Base-by-base conservation (phyloP, 176 grass and related monocot genomes). In the Carex kokanica region DNA sequence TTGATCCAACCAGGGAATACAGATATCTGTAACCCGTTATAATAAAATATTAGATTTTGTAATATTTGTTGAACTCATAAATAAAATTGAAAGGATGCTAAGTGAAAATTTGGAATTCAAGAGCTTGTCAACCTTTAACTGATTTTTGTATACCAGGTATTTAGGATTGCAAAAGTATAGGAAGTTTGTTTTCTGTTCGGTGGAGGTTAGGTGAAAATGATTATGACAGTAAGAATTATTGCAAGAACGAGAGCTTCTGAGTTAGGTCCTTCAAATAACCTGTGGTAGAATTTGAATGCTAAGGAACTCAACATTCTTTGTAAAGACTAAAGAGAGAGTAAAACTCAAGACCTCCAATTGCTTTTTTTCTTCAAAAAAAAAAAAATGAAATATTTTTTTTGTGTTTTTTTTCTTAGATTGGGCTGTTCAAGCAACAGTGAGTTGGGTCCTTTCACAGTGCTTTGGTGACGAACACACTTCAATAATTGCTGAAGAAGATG, bases 401-500 rank as follows among this genome's bases (percentile, higher is more conserved):
- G 45, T 49, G 12, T 70, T 15, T 64, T 6, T n/a, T 54, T 34
- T 85, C 45, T 36, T 88, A 98, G 92, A 98, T 89, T 98, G 95
- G 95, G 91, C 92, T 7, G 95, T 98, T 60, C 95, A 98, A 81
- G 95, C 91, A 11, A 88, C 81, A 49, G 87, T 98, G 20, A 98
- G 92, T 83, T 98, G 89, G 92, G 10, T 98, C 24, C 92, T 98
- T 64, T 93, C 92, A 29, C 86, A 90, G 68, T 88, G 62, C 59
- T 94, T 95, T 86, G 86, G 78, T 43, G 68, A 83, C 80, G 88
- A 88, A 87, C 83, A 52, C 21, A 62, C 88, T 83, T 91, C 88
- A 3, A 98, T 98, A 53, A 66, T 95, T 34, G 95, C 95, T 0
- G 92, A 98, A 87, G 95, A 98, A 98, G 92, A 95, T 81, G 95